Percentiles rank a stretch among this genome's conserved stretches.
Evolutionary conservation across 2,329 filamentous ascomycete genomes (phyloP).

Genomic region (Neonectria hederae): DNA sequence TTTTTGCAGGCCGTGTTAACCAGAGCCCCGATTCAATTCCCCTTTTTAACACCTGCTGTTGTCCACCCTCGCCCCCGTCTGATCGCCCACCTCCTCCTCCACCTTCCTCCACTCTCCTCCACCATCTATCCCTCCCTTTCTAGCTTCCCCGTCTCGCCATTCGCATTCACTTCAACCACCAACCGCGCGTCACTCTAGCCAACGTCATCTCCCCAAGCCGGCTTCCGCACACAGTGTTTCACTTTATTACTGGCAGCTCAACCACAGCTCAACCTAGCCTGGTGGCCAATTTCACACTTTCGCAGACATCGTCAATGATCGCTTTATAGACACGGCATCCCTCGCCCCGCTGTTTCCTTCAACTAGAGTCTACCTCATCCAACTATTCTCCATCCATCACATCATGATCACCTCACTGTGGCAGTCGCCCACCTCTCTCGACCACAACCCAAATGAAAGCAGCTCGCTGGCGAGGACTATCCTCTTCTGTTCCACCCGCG

Average conservation of each 20-base stretch:
- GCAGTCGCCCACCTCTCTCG: conserved; percentile 37
- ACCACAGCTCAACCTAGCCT: not conserved
- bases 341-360: not conserved
- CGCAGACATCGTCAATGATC: not conserved
- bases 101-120: not conserved
- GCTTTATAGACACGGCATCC: not conserved
- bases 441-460: conserved; percentile 36
- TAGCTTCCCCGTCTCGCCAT: not conserved
- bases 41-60: not conserved
- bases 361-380: not conserved
- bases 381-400: not conserved
- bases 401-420: conserved; percentile 39
- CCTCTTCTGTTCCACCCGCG: conserved; percentile 53
- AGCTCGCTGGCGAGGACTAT: conserved; percentile 43
- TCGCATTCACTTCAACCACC: not conserved
- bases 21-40: not conserved
- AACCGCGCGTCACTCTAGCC: not conserved
- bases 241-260: not conserved
- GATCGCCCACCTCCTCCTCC: not conserved
- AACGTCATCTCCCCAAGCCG: not conserved
- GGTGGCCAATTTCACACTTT: not conserved
- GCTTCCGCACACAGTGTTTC: not conserved
- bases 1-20: not conserved
- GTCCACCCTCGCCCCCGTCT: not conserved
- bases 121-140: not conserved